Conservation (phyloP, 2,329 filamentous ascomycete species). For the Botrytis tulipae region DNA sequence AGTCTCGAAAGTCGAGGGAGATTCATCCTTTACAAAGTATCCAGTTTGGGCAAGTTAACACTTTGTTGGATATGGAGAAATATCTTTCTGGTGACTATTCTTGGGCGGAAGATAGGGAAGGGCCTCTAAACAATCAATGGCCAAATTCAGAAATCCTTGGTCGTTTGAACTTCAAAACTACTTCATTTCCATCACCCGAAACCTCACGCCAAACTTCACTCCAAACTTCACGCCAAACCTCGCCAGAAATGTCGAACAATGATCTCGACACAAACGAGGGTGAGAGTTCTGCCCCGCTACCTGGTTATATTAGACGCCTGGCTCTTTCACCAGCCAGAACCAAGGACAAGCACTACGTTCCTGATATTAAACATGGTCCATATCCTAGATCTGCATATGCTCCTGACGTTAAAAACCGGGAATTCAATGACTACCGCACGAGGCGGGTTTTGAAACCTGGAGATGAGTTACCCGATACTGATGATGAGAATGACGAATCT, state of each 20-base stretch:
- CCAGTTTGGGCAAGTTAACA: conserved; percentile 45
- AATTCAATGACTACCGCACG: conserved; percentile 33
- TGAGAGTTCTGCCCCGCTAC: not conserved
- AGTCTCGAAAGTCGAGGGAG: conserved; percentile 32
- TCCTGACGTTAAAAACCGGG: conserved; percentile 28
- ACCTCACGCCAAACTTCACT: conserved; percentile 31
- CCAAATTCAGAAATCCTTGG: conserved; percentile 25
- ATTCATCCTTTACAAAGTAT: conserved; percentile 41
- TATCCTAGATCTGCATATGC: conserved; percentile 20
- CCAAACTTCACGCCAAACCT: conserved; percentile 33
- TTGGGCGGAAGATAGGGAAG: conserved; percentile 46
- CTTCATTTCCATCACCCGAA: conserved; percentile 31
- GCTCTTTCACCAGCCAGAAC: not conserved
- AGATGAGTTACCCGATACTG: conserved; percentile 34
- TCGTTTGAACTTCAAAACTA: conserved; percentile 25
- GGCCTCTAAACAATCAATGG: conserved; percentile 40
- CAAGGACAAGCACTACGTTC: conserved; percentile 11
- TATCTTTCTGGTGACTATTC: conserved; percentile 48
- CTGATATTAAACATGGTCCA: not conserved
- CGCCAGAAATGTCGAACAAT: conserved; percentile 33
- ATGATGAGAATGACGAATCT: conserved; percentile 36
- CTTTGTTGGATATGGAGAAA: conserved; percentile 47
- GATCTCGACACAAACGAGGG: conserved; percentile 23
- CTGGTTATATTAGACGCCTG: not conserved
- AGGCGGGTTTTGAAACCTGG: conserved; percentile 33